Evolutionary conservation across 2,329 filamentous ascomycete species (phyloP).

Genomic region (Periconia digitata): DNA sequence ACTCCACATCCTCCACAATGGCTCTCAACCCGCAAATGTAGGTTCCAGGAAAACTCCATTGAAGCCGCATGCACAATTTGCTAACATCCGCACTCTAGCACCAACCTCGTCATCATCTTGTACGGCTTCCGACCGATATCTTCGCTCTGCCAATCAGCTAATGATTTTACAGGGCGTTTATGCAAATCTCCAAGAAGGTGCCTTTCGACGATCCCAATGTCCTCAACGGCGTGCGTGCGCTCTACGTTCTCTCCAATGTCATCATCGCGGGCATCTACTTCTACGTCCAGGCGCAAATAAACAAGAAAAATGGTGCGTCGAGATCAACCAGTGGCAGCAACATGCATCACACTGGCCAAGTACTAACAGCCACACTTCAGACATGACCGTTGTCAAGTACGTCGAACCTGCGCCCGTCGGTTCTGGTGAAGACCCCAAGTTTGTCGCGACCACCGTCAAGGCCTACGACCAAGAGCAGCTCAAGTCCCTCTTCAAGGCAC

Average conservation of each 20-base stretch:
- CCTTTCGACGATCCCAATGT: slow-evolving; percentile 87
- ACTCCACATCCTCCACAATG: slow-evolving; percentile 26
- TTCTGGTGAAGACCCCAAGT: slow-evolving; percentile 89
- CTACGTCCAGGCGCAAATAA: slow-evolving; percentile 82
- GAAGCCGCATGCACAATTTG: slow-evolving; percentile 9
- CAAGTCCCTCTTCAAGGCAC: slow-evolving; percentile 80
- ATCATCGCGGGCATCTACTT: slow-evolving; percentile 84
- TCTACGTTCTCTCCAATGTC: slow-evolving; percentile 72
- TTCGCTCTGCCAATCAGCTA: slow-evolving; percentile 5
- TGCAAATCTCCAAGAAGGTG: slow-evolving; percentile 96
- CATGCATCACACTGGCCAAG: not conserved
- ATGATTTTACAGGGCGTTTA: slow-evolving; percentile 63
- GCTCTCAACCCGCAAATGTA: slow-evolving; percentile 43
- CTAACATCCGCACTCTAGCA: slow-evolving; percentile 30
- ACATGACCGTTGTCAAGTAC: slow-evolving; percentile 97
- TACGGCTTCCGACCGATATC: slow-evolving; percentile 13
- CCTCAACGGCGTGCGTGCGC: slow-evolving; percentile 63
- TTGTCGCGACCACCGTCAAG: slow-evolving; percentile 93
- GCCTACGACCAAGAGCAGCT: slow-evolving; percentile 91
- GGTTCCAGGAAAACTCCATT: slow-evolving; percentile 8
- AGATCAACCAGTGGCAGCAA: too few relatives aligned
- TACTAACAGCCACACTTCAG: slow-evolving; percentile 53
- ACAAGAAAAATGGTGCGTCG: slow-evolving; percentile 90
- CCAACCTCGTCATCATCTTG: slow-evolving; percentile 44
- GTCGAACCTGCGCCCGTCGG: slow-evolving; percentile 95